These are phyloP conservation scores for Clonostachys rhizophaga DNA, from an alignment of 2,329 filamentous ascomycete species.

Conservation along the genomic window DNA sequence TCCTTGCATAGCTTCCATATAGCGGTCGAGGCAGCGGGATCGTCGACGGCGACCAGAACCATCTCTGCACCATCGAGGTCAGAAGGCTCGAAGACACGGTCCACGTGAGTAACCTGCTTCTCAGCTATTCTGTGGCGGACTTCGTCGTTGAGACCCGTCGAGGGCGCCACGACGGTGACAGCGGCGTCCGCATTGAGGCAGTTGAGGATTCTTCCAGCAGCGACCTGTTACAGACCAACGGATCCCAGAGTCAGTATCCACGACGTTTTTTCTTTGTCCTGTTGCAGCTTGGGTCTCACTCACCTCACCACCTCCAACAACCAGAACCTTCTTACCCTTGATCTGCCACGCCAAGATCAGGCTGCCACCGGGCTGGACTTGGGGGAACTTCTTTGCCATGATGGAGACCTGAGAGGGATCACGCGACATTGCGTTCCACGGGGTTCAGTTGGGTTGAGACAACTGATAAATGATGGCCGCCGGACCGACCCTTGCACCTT, in stretches of 20 bases:
- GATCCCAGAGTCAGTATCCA: background rate
- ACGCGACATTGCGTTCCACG: no score
- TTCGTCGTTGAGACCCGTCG: conserved; percentile 78
- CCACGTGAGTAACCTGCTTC: conserved; percentile 72
- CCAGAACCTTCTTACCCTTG: conserved; percentile 80
- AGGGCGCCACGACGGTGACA: conserved; percentile 80
- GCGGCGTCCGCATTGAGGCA: conserved; percentile 91
- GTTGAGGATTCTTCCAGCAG: conserved; percentile 88
- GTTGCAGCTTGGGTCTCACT: conserved; percentile 13
- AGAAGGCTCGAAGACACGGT: conserved; percentile 79
- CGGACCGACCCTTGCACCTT: no score
- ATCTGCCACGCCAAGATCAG: conserved; percentile 96
- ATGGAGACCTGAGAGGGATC: background rate
- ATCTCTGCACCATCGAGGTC: conserved; percentile 81
- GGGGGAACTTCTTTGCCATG: conserved; percentile 57
- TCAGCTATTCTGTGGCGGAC: conserved; percentile 76
- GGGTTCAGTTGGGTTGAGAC: no score
- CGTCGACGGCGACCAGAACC: conserved; percentile 91
- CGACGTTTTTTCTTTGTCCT: background rate
- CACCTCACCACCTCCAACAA: conserved; percentile 94
- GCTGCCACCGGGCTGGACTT: conserved; percentile 85
- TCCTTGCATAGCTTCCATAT: conserved; percentile 95
- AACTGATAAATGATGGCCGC: no score
- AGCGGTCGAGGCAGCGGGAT: conserved; percentile 80
- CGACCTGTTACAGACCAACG: conserved; percentile 58